Percentiles rank a stretch among this genome's conserved stretches.
Conservation (phyloP, 805 yeast genomes). For the Osmozyma mogii region DNA sequence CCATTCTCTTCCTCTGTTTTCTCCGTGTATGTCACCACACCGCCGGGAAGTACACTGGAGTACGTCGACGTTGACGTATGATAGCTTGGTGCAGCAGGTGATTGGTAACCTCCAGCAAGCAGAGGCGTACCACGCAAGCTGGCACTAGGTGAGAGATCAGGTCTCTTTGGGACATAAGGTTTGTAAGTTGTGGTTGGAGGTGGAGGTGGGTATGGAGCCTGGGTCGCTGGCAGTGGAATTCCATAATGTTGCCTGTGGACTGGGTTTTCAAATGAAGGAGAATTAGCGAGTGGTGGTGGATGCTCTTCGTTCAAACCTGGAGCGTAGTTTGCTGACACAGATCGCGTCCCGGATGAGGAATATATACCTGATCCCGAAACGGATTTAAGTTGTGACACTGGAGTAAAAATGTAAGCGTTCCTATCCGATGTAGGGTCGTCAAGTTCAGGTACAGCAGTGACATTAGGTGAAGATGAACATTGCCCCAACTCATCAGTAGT, state of each 20-base stretch:
- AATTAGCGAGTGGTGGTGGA: slow-evolving; percentile 2
- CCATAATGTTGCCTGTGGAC: background rate
- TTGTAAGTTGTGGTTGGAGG: slow-evolving; percentile 2
- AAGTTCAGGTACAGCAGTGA: slow-evolving; percentile 29
- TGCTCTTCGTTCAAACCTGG: slow-evolving; percentile 9
- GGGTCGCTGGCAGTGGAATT: slow-evolving; percentile 1
- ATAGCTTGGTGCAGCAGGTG: slow-evolving; percentile 12
- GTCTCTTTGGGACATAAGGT: slow-evolving; percentile 1
- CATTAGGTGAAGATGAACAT: slow-evolving; percentile 39
- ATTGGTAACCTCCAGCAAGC: slow-evolving; percentile 6
- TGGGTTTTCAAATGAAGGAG: slow-evolving; percentile 1
- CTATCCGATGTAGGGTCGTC: slow-evolving; percentile 29
- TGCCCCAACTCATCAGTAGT: slow-evolving; percentile 81
- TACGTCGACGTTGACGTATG: slow-evolving; percentile 27
- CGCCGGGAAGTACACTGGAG: slow-evolving; percentile 31
- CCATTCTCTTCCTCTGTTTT: slow-evolving; percentile 13
- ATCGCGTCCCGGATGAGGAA: slow-evolving; percentile 10
- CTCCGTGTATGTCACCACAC: slow-evolving; percentile 28
- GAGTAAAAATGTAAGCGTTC: slow-evolving; percentile 36
- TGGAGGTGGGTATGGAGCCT: slow-evolving; percentile 1
- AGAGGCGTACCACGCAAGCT: slow-evolving; percentile 7
- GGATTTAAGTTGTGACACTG: slow-evolving; percentile 35
- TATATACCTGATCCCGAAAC: slow-evolving; percentile 15
- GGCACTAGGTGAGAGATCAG: slow-evolving; percentile 1
- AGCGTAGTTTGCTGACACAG: slow-evolving; percentile 12